Conservation (phyloP, 208 protist species). For the Zelonia costaricensis region DNA sequence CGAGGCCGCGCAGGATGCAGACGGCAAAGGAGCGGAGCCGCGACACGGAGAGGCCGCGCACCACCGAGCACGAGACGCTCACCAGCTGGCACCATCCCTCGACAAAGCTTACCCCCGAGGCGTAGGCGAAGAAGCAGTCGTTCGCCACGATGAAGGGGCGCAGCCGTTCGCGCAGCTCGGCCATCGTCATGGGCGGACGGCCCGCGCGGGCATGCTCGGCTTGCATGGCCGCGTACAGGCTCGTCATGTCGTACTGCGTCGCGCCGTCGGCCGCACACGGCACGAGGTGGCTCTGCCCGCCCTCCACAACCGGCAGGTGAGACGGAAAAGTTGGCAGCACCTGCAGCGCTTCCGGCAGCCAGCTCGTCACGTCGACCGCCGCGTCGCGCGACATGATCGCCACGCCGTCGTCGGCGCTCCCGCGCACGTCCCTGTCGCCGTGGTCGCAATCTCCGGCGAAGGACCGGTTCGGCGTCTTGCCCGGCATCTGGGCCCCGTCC, state of each 20-base stretch:
- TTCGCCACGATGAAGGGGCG: constrained; percentile 69
- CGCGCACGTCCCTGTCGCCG: neutral
- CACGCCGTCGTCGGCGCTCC: constrained; percentile 2
- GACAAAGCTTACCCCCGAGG: constrained; percentile 70
- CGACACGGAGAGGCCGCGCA: constrained; percentile 35
- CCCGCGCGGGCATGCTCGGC: constrained; percentile 36
- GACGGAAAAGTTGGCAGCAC: constrained; percentile 59
- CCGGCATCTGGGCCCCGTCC: too few species aligned
- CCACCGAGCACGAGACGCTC: constrained; percentile 44
- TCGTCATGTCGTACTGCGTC: constrained; percentile 73
- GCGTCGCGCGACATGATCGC: constrained; percentile 20
- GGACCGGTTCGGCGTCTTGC: neutral
- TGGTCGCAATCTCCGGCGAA: neutral
- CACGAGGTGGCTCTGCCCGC: constrained; percentile 52
- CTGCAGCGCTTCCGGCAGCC: constrained; percentile 57
- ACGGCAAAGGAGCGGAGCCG: constrained; percentile 53
- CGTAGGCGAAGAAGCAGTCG: constrained; percentile 75
- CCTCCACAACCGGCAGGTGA: constrained; percentile 31
- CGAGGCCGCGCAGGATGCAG: constrained; percentile 43
- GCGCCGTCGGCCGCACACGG: constrained; percentile 48
- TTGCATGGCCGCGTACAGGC: constrained; percentile 56
- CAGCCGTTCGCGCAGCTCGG: constrained; percentile 50
- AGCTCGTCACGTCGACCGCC: constrained; percentile 52
- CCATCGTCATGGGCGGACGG: constrained; percentile 36
- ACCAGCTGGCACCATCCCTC: constrained; percentile 74